phyloP scores from a whole-genome alignment of 2,329 filamentous ascomycete genomes.

The Taxawa tesnikishii region DNA sequence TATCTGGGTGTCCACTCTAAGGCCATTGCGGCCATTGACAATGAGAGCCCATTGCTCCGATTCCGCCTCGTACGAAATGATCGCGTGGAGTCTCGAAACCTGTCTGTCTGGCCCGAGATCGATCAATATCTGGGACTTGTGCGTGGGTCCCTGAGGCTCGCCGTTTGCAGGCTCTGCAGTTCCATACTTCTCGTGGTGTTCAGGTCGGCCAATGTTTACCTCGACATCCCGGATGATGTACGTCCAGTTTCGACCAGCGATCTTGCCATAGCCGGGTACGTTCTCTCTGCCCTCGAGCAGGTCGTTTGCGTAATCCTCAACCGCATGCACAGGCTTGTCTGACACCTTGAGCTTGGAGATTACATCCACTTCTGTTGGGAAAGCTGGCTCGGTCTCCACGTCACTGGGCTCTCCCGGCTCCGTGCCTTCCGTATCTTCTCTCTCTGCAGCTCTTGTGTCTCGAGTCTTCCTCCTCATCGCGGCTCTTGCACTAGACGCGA shows the following conservation, averaged over 20 bases:
- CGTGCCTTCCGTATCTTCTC: conserved; percentile 24
- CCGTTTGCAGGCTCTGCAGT: conserved; percentile 13
- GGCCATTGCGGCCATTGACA: conserved; percentile 84
- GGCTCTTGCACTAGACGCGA: conserved; percentile 7
- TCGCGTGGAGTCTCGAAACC: conserved; percentile 36
- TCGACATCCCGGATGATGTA: conserved; percentile 68
- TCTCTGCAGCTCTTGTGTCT: conserved; percentile 16
- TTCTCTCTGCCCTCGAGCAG: conserved; percentile 32
- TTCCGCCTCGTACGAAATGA: conserved; percentile 33
- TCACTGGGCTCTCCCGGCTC: conserved; percentile 25
- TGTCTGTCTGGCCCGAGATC: conserved; percentile 53
- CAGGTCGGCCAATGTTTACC: conserved; percentile 62
- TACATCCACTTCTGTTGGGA: conserved; percentile 29
- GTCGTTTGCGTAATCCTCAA: conserved; percentile 43
- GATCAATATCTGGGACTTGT: conserved; percentile 55
- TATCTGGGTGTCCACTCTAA: conserved; percentile 65
- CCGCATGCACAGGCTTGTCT: conserved; percentile 40
- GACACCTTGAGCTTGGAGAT: conserved; percentile 30
- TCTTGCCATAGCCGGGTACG: conserved; percentile 62
- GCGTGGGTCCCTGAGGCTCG: conserved; percentile 10
- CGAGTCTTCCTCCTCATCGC: conserved; percentile 20
- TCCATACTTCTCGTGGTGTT: conserved; percentile 20
- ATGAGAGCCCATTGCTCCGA: conserved; percentile 62
- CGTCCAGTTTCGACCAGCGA: conserved; percentile 71
- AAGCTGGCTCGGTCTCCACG: conserved; percentile 22